Evolutionary conservation across 2,329 filamentous ascomycete genomes (phyloP).

Genomic region (Aspergillus sp.): DNA sequence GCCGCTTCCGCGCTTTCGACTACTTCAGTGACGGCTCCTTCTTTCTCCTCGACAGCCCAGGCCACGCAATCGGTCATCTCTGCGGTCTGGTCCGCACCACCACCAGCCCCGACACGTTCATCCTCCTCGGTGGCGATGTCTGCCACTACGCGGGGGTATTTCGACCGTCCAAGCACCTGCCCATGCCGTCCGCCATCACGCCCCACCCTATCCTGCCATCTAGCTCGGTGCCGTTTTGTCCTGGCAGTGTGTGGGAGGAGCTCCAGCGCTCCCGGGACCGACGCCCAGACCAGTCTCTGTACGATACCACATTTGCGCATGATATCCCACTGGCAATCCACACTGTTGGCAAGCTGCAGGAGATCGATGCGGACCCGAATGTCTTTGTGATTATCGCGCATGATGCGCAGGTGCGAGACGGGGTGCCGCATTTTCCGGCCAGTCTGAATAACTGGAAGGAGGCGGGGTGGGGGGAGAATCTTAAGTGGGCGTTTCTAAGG

Average conservation of each 20-base stretch:
- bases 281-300: constrained; percentile 13
- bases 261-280: constrained; percentile 13
- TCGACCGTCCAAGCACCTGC: constrained; percentile 1
- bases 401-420: constrained; percentile 21
- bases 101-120: background rate
- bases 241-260: constrained; percentile 9
- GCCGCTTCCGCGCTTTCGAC: constrained; percentile 30
- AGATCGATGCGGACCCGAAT: constrained; percentile 25
- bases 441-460: constrained; percentile 29
- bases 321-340: constrained; percentile 24
- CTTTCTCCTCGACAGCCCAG: constrained; percentile 48
- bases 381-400: constrained; percentile 33
- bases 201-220: background rate
- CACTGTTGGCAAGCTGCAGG: constrained; percentile 21
- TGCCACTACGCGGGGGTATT: background rate
- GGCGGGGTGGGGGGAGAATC: constrained; percentile 21
- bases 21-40: constrained; percentile 57
- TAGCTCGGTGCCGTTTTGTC: constrained; percentile 4
- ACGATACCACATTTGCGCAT: constrained; percentile 21
- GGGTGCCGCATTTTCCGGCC: constrained; percentile 27
- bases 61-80: constrained; percentile 1
- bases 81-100: background rate
- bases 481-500: constrained; percentile 23
- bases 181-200: background rate
- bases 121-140: constrained; percentile 1